These are phyloP conservation scores for Magnolia kwangsiensis DNA, from an alignment of 164 flowering plant species.

Conservation along the genomic window DNA sequence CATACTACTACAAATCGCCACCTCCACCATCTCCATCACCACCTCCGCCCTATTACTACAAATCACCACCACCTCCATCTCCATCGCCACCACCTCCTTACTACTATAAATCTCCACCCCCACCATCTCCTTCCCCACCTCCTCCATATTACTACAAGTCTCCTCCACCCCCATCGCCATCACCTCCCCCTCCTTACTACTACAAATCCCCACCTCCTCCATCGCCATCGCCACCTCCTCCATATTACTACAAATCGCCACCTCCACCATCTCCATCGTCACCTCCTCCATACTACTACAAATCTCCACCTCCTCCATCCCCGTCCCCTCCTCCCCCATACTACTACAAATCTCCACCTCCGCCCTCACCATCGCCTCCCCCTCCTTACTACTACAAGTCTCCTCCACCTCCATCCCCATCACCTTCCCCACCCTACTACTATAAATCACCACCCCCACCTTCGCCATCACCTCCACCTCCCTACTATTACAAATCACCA, in stretches of 20 bases:
- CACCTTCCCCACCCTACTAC: not conserved
- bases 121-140: not conserved
- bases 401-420: not conserved
- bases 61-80: not conserved
- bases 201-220: not conserved
- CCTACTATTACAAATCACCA: not conserved
- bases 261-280: not conserved
- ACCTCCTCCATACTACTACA: not conserved
- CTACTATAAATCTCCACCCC: not conserved
- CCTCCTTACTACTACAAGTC: not conserved
- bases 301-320: not conserved
- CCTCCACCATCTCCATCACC: constrained; percentile 1
- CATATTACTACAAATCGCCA: not conserved
- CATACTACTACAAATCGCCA: not conserved
- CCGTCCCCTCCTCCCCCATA: not conserved
- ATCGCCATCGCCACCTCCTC: not conserved
- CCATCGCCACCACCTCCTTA: not conserved
- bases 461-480: not conserved
- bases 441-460: not conserved
- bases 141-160: not conserved
- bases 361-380: not conserved
- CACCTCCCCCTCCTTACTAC: not conserved
- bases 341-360: not conserved
- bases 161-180: not conserved
- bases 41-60: not conserved